A percentile compares a stretch with the other conserved stretches of the same genome.
Conservation (phyloP, 2,329 filamentous ascomycete genomes). For the Lizonia empirigonia region DNA sequence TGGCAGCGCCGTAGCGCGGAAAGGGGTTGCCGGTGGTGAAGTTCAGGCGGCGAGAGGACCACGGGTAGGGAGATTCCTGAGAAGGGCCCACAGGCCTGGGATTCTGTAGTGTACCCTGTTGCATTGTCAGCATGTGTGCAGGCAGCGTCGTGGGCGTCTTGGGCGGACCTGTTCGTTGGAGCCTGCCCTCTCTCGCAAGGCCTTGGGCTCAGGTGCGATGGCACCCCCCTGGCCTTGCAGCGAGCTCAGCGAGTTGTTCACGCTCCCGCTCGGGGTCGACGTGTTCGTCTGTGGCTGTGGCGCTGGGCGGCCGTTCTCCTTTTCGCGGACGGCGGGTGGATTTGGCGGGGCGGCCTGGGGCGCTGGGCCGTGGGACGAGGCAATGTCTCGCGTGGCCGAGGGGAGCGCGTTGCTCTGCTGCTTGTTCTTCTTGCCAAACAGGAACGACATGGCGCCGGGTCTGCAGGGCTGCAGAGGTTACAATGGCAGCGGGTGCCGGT, state of each 20-base stretch:
- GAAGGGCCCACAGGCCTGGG: conserved; percentile 49
- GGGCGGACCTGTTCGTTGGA: conserved; percentile 60
- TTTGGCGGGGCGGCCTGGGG: conserved; percentile 51
- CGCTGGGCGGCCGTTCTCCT: conserved; percentile 33
- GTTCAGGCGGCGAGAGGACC: conserved; percentile 87
- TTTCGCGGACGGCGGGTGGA: conserved; percentile 44
- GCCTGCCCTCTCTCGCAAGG: conserved; percentile 62
- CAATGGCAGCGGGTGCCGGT: conserved; percentile 27
- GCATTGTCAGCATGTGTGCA: conserved; percentile 17
- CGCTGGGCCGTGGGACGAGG: conserved; percentile 59
- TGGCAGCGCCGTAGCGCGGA: conserved; percentile 93
- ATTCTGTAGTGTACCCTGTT: conserved; percentile 24
- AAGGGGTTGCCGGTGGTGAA: conserved; percentile 91
- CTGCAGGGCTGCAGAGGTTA: conserved; percentile 27
- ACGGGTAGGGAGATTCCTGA: conserved; percentile 87
- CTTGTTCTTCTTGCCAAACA: conserved; percentile 57
- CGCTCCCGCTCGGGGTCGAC: conserved; percentile 76
- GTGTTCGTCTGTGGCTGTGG: conserved; percentile 53
- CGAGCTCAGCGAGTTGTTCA: conserved; percentile 69
- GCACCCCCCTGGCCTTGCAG: conserved; percentile 62
- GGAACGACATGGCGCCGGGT: conserved; percentile 56
- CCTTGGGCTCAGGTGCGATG: conserved; percentile 67
- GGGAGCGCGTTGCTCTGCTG: conserved; percentile 54
- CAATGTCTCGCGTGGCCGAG: conserved; percentile 61
- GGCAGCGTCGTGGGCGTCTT: background rate